Evolutionary conservation across 768 basidiomycete species (phyloP).

Genomic region (Scleroderma bovista): DNA sequence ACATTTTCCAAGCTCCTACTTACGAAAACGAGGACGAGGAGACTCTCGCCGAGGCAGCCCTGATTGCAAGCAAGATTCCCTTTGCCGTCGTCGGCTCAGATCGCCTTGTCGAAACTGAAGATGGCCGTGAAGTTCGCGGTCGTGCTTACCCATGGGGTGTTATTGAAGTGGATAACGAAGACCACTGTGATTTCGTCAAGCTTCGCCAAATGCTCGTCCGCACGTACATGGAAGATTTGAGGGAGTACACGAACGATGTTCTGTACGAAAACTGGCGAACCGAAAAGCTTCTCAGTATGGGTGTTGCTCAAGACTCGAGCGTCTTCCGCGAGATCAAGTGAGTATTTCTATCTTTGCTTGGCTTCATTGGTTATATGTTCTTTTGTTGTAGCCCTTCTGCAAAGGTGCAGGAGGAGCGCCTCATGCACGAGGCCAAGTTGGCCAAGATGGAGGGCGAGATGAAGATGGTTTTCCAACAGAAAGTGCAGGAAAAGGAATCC

Average conservation of each 20-base stretch:
- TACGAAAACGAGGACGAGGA: constrained; percentile 99
- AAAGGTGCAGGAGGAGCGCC: constrained; percentile 92
- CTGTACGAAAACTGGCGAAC: constrained; percentile 99
- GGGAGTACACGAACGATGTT: constrained; percentile 93
- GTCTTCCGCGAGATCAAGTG: constrained; percentile 99
- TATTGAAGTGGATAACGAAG: constrained; percentile 98
- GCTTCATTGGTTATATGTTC: constrained; percentile 3
- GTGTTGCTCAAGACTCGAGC: constrained; percentile 92
- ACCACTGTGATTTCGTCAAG: constrained; percentile 99
- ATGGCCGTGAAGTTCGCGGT: constrained; percentile 90
- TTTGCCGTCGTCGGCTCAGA: constrained; percentile 98
- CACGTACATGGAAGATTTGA: constrained; percentile 98
- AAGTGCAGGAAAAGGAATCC: constrained; percentile 98
- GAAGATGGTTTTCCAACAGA: constrained; percentile 99
- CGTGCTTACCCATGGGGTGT: constrained; percentile 98
- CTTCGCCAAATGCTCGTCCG: constrained; percentile 98
- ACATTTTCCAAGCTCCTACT: constrained; percentile 95
- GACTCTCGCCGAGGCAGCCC: constrained; percentile 94
- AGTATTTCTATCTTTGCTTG: constrained; percentile 26
- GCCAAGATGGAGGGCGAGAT: constrained; percentile 99
- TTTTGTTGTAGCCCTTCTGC: constrained; percentile 72
- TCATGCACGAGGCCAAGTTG: constrained; percentile 94
- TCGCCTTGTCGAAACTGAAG: constrained; percentile 69
- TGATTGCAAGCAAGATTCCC: constrained; percentile 96
- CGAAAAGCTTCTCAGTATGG: constrained; percentile 95